These are phyloP conservation scores for Dovyalis caffra DNA, from an alignment of 345 rosid species.

Conservation along the genomic window DNA sequence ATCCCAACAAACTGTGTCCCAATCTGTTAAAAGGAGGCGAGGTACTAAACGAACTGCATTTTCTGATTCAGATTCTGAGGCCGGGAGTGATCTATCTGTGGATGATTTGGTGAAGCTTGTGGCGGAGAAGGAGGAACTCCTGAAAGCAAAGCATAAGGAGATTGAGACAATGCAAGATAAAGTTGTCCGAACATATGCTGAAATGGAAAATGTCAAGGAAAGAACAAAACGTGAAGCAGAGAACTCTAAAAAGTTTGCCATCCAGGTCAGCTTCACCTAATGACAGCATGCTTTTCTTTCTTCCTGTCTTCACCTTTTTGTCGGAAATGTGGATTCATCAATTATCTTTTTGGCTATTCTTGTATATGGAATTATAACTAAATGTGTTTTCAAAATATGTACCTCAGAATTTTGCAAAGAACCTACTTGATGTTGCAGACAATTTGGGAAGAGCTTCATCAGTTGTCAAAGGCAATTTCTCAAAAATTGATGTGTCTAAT, in stretches of 20 bases:
- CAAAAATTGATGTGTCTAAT: slow-evolving; percentile 60
- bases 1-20: slow-evolving; percentile 23
- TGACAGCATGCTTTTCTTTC: slow-evolving; percentile 2
- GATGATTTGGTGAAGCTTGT: slow-evolving; percentile 78
- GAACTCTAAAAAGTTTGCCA: slow-evolving; percentile 77
- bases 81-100: slow-evolving; percentile 53
- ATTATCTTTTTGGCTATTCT: background rate
- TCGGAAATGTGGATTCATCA: background rate
- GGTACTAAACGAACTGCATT: slow-evolving; percentile 43
- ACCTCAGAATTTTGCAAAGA: slow-evolving; percentile 73
- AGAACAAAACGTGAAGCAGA: slow-evolving; percentile 90
- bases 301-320: background rate
- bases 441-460: slow-evolving; percentile 90
- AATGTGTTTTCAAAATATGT: background rate
- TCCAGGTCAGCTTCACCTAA: slow-evolving; percentile 51
- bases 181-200: slow-evolving; percentile 69
- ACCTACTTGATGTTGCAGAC: slow-evolving; percentile 86
- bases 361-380: background rate
- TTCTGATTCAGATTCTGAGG: slow-evolving; percentile 67
- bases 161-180: slow-evolving; percentile 71
- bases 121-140: slow-evolving; percentile 70
- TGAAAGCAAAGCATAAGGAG: slow-evolving; percentile 61
- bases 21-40: slow-evolving; percentile 36
- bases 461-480: slow-evolving; percentile 72
- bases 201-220: slow-evolving; percentile 84